Conservation (phyloP, 2,329 filamentous ascomycete species). For the Podosphaera leucotricha region DNA sequence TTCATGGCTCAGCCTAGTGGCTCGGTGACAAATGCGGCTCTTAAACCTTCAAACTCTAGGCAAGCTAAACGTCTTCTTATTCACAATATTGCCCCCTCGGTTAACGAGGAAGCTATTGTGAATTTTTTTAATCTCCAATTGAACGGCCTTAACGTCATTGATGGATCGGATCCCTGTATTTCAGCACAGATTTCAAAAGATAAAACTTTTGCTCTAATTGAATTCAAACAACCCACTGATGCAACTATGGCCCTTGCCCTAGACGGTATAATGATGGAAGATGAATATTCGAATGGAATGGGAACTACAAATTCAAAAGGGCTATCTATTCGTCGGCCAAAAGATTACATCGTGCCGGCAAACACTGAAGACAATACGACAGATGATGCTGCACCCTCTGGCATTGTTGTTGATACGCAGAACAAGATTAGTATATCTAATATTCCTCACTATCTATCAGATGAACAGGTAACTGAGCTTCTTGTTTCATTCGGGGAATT, state of each 20-base stretch:
- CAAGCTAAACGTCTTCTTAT: conserved; percentile 84
- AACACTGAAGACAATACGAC: conserved; percentile 48
- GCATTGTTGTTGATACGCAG: conserved; percentile 66
- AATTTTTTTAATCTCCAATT: conserved; percentile 91
- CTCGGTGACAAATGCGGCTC: conserved; percentile 39
- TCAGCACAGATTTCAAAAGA: conserved; percentile 64
- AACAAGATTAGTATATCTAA: conserved; percentile 91
- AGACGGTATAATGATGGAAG: conserved; percentile 73
- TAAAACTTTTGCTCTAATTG: conserved; percentile 58
- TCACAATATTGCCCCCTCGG: conserved; percentile 51
- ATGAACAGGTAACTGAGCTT: conserved; percentile 80
- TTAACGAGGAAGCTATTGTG: conserved; percentile 53
- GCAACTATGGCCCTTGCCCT: conserved; percentile 78
- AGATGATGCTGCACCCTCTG: conserved; percentile 55
- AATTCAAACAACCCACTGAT: conserved; percentile 73
- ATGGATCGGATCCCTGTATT: conserved; percentile 62
- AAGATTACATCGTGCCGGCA: conserved; percentile 88
- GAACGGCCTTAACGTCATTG: conserved; percentile 84
- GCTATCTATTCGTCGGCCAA: conserved; percentile 63
- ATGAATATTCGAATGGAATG: conserved; percentile 34
- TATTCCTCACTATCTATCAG: conserved; percentile 66
- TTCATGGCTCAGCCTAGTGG: conserved; percentile 81
- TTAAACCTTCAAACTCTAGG: conserved; percentile 81
- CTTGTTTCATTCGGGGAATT: conserved; percentile 78
- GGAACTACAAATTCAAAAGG: conserved; percentile 27